Evolutionary conservation across 2,329 filamentous ascomycete genomes (phyloP), one percentile per base, ranked within the genome.

Genomic region (Fusarium sarcochroum): DNA sequence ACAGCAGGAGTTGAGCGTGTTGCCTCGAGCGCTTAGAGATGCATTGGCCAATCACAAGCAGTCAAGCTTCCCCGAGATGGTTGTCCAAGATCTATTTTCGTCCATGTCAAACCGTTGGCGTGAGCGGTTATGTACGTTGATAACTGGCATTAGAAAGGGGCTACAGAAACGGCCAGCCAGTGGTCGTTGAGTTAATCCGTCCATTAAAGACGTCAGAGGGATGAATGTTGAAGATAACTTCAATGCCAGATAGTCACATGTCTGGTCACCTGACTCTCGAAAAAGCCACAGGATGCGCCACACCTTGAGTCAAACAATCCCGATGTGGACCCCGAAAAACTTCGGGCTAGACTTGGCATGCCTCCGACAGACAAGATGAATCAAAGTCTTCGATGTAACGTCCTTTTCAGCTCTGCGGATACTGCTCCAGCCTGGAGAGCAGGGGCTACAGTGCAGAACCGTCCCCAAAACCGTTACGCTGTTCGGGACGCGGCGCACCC

Each of bases 321-420:
- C 35, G 15, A 56, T 59, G 62, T 69, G 65, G 67, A 66, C 38
- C 62, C 71, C 70, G 68, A 74, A 71, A 65, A 48, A 64, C 54
- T 69, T 74, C 72, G 70, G 70, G 45, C 54, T 51, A 35, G 37
- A 38, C 56, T 60, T 61, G 17, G 58, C 48, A 64, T 69, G 59
- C 54, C 42, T 53, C 65, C 58, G 45, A 68, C 52, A 35, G 45
- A 42, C 45, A 56, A 56, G 46, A 58, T 65, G 60, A 59, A 70
- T 71, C 60, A 60, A 63, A 61, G 37, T 65, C 54, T 67, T 55
- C 23, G 49, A 73, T 66, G 66, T 47, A 72, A 66, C 70, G 48
- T 52, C 48, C 66, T 66, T 63, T 72, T 73, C 68, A 74, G 72
- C 72, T 73, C 49, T 62, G 70, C 71, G 63, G 69, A 66, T 66